phyloP scores from a whole-genome alignment of 192 early-diverging fungal genomes.

The Coemansia sp. region DNA sequence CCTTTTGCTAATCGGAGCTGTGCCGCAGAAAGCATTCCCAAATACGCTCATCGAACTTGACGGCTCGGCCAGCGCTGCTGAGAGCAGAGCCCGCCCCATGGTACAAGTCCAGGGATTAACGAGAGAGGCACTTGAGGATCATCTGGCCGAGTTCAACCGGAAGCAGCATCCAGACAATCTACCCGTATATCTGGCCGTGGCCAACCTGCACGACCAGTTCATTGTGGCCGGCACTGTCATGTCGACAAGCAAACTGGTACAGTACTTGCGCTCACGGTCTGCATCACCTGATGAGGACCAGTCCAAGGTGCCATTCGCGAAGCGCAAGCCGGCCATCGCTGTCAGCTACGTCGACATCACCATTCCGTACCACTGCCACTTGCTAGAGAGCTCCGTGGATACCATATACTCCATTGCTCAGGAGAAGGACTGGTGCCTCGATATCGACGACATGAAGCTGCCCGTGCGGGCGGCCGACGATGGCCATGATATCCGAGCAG shows the following conservation, averaged over 20 bases:
- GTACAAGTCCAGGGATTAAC: too few species aligned
- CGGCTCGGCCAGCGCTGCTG: too few species aligned
- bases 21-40: too few species aligned
- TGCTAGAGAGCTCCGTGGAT: not conserved
- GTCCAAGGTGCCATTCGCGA: conserved; percentile 65
- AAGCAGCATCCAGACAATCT: not conserved
- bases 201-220: conserved; percentile 12
- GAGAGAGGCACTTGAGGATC: not conserved
- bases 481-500: conserved; percentile 69
- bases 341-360: conserved; percentile 77
- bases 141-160: conserved; percentile 11
- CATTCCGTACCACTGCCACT: conserved; percentile 63
- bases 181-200: conserved; percentile 10
- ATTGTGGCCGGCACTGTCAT: conserved; percentile 9
- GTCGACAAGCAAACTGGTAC: conserved; percentile 3
- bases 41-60: too few species aligned
- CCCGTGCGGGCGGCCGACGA: conserved; percentile 75
- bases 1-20: conserved; percentile 74
- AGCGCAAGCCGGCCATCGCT: conserved; percentile 76
- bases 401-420: not conserved
- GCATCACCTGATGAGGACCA: conserved; percentile 38
- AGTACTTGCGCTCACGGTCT: conserved; percentile 1
- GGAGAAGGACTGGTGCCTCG: conserved; percentile 16
- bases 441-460: conserved; percentile 9
- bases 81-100: too few species aligned